These are phyloP conservation scores for Fusarium cyanostomum DNA, from an alignment of 2,329 filamentous ascomycete genomes.

Conservation along the genomic window DNA sequence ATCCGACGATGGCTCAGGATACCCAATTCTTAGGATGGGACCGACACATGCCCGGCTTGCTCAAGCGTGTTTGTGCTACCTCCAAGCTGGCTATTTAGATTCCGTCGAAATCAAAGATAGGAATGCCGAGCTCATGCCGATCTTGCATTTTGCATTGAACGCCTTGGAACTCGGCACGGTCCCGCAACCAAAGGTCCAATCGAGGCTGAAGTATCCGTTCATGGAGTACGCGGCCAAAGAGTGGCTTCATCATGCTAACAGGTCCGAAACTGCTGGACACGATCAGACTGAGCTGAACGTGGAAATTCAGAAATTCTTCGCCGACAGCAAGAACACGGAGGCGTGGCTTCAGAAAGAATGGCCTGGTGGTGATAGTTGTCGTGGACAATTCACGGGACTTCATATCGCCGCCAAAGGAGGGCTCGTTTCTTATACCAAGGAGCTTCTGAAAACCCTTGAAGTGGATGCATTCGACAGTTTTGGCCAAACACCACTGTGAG, in stretches of 20 bases:
- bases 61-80: constrained; percentile 17
- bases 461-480: constrained; percentile 22
- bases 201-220: constrained; percentile 40
- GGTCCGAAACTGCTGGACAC: constrained; percentile 27
- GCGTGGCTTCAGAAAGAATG: constrained; percentile 26
- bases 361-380: neutral
- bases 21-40: constrained; percentile 5
- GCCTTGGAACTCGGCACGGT: no score
- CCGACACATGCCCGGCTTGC: constrained; percentile 17
- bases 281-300: constrained; percentile 25
- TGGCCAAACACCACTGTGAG: constrained; percentile 39
- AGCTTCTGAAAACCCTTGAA: constrained; percentile 22
- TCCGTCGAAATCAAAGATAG: neutral
- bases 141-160: no score
- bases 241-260: constrained; percentile 44
- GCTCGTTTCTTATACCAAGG: constrained; percentile 27
- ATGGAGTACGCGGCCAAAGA: constrained; percentile 44
- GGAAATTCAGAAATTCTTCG: constrained; percentile 17
- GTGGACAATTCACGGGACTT: constrained; percentile 2
- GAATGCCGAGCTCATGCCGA: no score
- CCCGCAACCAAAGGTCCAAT: neutral
- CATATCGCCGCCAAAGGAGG: constrained; percentile 35
- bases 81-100: constrained; percentile 3
- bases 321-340: constrained; percentile 1
- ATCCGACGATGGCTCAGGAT: neutral